These are phyloP conservation scores for Filosporella fistucella DNA, from an alignment of 495 filamentous ascomycete species.

Conservation along the genomic window DNA sequence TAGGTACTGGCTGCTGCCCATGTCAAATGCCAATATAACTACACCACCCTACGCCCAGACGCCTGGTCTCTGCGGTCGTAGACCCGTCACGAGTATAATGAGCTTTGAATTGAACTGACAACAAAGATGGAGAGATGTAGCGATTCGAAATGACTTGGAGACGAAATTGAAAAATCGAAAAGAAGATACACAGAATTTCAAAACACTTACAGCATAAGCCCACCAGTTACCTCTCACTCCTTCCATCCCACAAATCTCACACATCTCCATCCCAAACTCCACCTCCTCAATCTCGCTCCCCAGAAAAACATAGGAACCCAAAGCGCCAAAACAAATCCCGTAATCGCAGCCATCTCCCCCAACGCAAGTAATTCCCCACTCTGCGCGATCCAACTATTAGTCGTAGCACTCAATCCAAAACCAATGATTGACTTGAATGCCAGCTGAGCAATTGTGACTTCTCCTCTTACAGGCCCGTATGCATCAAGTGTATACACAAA, in stretches of 20 bases:
- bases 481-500: constrained; percentile 50
- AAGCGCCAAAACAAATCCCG: constrained; percentile 32
- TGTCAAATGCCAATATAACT: too few species aligned
- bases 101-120: too few species aligned
- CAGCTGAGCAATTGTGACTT: constrained; percentile 43
- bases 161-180: too few species aligned
- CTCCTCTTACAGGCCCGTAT: constrained; percentile 47
- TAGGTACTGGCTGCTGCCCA: too few species aligned
- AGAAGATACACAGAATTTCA: too few species aligned
- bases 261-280: constrained; percentile 8
- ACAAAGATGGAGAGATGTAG: too few species aligned
- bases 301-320: constrained; percentile 42
- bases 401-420: constrained; percentile 51
- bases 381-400: constrained; percentile 46
- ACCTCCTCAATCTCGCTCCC: constrained; percentile 30
- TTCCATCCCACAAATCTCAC: constrained; percentile 7
- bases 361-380: constrained; percentile 41
- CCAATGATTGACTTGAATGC: constrained; percentile 50
- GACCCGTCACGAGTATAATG: too few species aligned
- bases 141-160: too few species aligned
- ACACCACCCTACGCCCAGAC: too few species aligned
- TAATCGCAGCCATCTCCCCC: constrained; percentile 47
- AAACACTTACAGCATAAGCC: too few species aligned
- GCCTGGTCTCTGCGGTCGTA: too few species aligned
- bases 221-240: not conserved